Evolutionary conservation across 163 green algal genomes (phyloP).

Genomic region (Prototheca wickerhamii): DNA sequence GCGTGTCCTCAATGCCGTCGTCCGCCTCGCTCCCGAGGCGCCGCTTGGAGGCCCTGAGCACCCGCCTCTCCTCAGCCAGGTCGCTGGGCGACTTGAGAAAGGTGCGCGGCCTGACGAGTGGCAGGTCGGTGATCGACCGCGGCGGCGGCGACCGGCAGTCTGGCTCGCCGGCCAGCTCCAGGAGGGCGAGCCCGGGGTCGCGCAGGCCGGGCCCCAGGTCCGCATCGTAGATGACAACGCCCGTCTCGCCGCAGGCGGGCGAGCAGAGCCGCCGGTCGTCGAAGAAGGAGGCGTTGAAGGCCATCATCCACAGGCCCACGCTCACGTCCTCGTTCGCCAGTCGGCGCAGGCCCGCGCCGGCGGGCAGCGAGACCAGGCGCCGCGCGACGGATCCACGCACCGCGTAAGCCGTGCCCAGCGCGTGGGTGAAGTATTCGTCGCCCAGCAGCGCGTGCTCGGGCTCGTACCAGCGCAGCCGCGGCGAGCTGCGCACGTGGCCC

Average conservation of each 20-base stretch:
- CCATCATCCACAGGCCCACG: conserved; percentile 56
- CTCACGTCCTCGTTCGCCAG: conserved; percentile 63
- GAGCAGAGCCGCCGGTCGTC: conserved; percentile 53
- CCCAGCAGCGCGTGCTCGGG: conserved; percentile 48
- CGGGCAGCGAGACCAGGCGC: conserved; percentile 16
- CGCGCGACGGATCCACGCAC: conserved; percentile 35
- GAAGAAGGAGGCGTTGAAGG: conserved; percentile 47
- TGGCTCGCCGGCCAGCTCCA: too few species aligned
- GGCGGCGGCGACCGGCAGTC: too few species aligned
- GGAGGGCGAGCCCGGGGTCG: too few species aligned
- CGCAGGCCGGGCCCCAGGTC: too few species aligned
- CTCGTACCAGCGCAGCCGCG: conserved; percentile 46
- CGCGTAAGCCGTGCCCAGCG: conserved; percentile 51
- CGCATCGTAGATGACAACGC: conserved; percentile 3
- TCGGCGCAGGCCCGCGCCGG: conserved; percentile 29
- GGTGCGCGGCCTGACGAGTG: too few species aligned
- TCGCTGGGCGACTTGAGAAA: too few species aligned
- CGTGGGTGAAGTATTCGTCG: conserved; percentile 50
- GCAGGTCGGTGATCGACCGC: too few species aligned
- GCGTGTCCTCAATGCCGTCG: too few species aligned
- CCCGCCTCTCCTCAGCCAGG: too few species aligned
- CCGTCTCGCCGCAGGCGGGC: neutral
- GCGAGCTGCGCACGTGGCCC: conserved; percentile 32
- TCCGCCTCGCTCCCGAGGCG: too few species aligned
- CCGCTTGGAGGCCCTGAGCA: too few species aligned